Conservation (phyloP, 2,329 filamentous ascomycete genomes). For the Neonectria ditissima region DNA sequence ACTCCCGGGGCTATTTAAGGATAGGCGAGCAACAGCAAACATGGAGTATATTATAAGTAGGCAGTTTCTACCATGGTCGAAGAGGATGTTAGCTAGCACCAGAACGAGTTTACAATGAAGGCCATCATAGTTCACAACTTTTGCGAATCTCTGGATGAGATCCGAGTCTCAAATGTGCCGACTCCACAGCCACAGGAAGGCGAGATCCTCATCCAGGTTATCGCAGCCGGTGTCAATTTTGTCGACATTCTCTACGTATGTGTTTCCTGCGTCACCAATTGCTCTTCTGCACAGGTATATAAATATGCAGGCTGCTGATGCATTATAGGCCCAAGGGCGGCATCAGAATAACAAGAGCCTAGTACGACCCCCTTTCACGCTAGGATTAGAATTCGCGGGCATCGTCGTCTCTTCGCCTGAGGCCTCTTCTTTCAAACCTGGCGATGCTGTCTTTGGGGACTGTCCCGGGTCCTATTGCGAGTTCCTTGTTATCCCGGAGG, state of each 20-base stretch:
- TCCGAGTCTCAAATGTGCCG: constrained; percentile 42
- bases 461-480: constrained; percentile 65
- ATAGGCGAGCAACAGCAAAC: not conserved
- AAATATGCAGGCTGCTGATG: not conserved
- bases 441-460: constrained; percentile 67
- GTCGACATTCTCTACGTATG: constrained; percentile 68
- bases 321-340: constrained; percentile 60
- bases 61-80: not conserved
- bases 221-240: constrained; percentile 69
- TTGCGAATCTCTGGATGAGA: constrained; percentile 36
- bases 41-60: not conserved
- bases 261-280: not conserved
- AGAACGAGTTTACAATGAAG: constrained; percentile 39
- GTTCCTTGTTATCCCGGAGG: constrained; percentile 57
- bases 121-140: constrained; percentile 46
- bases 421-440: constrained; percentile 53
- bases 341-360: constrained; percentile 71
- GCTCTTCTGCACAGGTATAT: not conserved
- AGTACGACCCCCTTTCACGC: constrained; percentile 66
- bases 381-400: constrained; percentile 72
- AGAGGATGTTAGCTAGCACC: not conserved
- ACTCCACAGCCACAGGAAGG: constrained; percentile 29
- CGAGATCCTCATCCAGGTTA: constrained; percentile 53
- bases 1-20: not conserved
- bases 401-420: constrained; percentile 56